Base-by-base conservation (phyloP, 1,139 yeast genomes). In the Saccharomyces pastorianus region DNA sequence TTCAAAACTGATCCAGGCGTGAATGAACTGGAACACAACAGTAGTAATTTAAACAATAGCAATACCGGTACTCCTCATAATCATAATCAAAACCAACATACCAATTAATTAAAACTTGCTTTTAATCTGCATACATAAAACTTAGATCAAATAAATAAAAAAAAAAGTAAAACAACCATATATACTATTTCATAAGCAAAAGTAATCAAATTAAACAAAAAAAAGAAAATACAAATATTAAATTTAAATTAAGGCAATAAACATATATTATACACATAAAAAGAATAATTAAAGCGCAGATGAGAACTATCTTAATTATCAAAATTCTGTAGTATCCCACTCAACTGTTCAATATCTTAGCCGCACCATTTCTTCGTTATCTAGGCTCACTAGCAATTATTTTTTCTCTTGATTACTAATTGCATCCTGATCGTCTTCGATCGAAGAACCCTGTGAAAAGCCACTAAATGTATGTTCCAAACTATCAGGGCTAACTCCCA, bases 381-480 rank as follows among this genome's bases (percentile, higher is more conserved):
- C 28, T 8, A 32, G 8, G 38, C 38, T n/a, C 4, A n/a, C 8
- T 32, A 32, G 14, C 8, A n/a, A 4, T 17, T 32, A 32, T 17
- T 32, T 32, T n/a, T n/a, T 8, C 38, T 80, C 58, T 95, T 75
- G 13, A 29, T 32, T 32, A 32, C 4, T 17, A 32, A 32, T 32
- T 32, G 8, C 38, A 32, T 32, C 17, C 38, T 32, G 38, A 32
- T 34, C 38, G 13, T 27, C 51, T 48, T 51, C 51, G 14, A 32
- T 28, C 14, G 38, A 48, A 2, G 62, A 58, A n/a, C 53, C 59
- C 32, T 60, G 62, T n/a, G 62, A 59, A 46, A 59, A 59, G 7
- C 62, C 62, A 51, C 60, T 59, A 46, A 59, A 60, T 3, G 62
- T 51, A 23, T 38, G 49, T 38, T 51, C 50, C n/a, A 51, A 17